Conservation (phyloP, 352 stramenopile genomes). For the Globisporangium paroecandrum region DNA sequence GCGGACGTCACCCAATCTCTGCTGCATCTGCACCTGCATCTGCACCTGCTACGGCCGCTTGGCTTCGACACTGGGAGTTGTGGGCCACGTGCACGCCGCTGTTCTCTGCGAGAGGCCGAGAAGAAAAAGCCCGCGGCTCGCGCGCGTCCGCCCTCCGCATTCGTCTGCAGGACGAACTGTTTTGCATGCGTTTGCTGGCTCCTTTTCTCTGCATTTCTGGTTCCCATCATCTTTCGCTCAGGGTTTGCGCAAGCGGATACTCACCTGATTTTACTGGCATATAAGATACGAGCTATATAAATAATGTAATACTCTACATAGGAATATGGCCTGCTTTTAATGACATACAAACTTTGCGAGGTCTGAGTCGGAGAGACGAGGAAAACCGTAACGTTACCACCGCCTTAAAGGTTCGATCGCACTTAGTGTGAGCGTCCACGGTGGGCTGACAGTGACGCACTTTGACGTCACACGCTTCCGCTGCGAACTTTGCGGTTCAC, state of each 20-base stretch:
- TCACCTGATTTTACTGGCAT: not conserved
- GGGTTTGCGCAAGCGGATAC: conserved; percentile 9
- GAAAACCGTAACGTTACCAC: not conserved
- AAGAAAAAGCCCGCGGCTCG: conserved; percentile 12
- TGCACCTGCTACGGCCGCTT: not conserved
- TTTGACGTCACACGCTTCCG: not conserved
- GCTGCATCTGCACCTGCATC: not conserved
- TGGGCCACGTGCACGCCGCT: not conserved
- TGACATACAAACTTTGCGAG: not conserved
- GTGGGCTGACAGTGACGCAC: not conserved
- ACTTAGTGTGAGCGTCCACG: not conserved
- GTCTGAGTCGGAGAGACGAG: not conserved
- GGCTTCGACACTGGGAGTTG: not conserved
- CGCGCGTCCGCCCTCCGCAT: not conserved
- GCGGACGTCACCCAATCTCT: not conserved
- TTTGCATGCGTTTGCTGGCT: conserved; percentile 3
- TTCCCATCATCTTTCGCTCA: not conserved
- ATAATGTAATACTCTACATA: not conserved
- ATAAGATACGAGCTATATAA: too few species aligned
- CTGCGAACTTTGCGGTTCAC: not conserved
- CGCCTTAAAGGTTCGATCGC: not conserved
- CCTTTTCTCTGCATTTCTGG: conserved; percentile 11
- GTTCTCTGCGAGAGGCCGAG: not conserved
- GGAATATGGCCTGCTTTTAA: not conserved
- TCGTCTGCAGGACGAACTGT: conserved; percentile 5